These are phyloP conservation scores for Catharanthus roseus DNA, from an alignment of 257 asterid species.

Conservation along the genomic window DNA sequence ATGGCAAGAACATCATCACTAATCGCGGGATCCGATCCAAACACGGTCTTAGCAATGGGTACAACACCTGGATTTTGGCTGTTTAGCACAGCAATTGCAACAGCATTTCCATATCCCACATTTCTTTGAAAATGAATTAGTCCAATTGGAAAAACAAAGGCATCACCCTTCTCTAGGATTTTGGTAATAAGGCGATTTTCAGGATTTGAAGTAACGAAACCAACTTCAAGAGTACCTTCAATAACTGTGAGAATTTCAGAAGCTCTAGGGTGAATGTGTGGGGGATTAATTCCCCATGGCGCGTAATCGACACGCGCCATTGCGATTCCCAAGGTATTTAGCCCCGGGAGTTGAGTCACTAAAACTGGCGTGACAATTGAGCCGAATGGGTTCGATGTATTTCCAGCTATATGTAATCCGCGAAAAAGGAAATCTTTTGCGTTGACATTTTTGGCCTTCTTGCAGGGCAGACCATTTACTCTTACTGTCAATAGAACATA, in stretches of 20 bases:
- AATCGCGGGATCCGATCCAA: slow-evolving; percentile 9
- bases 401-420: too few relatives aligned
- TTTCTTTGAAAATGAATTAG: slow-evolving; percentile 17
- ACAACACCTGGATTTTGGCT: slow-evolving; percentile 16
- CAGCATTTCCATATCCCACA: slow-evolving; percentile 8
- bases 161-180: slow-evolving; percentile 14
- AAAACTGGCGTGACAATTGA: background rate
- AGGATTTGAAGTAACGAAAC: slow-evolving; percentile 17
- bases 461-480: slow-evolving; percentile 23
- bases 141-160: slow-evolving; percentile 14
- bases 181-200: slow-evolving; percentile 9
- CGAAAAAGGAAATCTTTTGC: slow-evolving; percentile 25
- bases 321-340: slow-evolving; percentile 17
- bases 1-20: slow-evolving; percentile 13
- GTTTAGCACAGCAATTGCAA: slow-evolving; percentile 15
- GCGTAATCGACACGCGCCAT: background rate
- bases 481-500: too few relatives aligned
- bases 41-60: background rate
- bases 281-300: slow-evolving; percentile 9
- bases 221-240: slow-evolving; percentile 13
- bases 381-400: slow-evolving; percentile 28
- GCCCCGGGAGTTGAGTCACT: slow-evolving; percentile 12
- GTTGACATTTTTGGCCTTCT: slow-evolving; percentile 6
- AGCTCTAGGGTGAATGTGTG: slow-evolving; percentile 20
- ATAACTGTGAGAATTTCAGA: slow-evolving; percentile 7